Conservation (phyloP, 768 basidiomycete species). For the Suillus fuscotomentosus region DNA sequence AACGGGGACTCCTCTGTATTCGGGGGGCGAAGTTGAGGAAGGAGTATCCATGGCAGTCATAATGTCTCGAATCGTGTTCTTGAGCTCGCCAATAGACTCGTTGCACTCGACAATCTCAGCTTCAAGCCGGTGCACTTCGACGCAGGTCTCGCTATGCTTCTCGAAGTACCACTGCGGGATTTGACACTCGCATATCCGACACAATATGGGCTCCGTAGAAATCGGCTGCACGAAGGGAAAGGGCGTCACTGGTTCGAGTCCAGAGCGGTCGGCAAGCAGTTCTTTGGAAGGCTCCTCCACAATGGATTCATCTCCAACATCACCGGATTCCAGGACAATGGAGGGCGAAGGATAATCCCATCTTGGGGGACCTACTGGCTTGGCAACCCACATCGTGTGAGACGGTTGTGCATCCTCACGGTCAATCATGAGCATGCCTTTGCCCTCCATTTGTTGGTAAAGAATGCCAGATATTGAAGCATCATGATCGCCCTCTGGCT, state of each 20-base stretch:
- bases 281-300: slow-evolving; percentile 27
- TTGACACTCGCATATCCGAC: slow-evolving; percentile 96
- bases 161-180: slow-evolving; percentile 99
- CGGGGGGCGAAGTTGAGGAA: slow-evolving; percentile 64
- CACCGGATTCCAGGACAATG: slow-evolving; percentile 52
- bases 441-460: slow-evolving; percentile 91
- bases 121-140: slow-evolving; percentile 92
- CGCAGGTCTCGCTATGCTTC: slow-evolving; percentile 99
- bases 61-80: slow-evolving; percentile 82
- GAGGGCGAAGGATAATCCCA: slow-evolving; percentile 65
- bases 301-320: slow-evolving; percentile 37
- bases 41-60: slow-evolving; percentile 67
- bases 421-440: slow-evolving; percentile 98
- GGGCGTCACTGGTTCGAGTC: slow-evolving; percentile 54
- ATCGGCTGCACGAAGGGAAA: slow-evolving; percentile 80
- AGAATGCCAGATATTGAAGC: slow-evolving; percentile 47
- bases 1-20: slow-evolving; percentile 88
- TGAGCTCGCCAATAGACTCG: slow-evolving; percentile 86
- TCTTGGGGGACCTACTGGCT: slow-evolving; percentile 71
- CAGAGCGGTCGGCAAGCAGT: slow-evolving; percentile 39
- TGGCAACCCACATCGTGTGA: slow-evolving; percentile 98
- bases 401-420: slow-evolving; percentile 83
- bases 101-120: slow-evolving; percentile 94
- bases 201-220: slow-evolving; percentile 81
- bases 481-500: slow-evolving; percentile 57